phyloP scores from a whole-genome alignment of 106 monocot species.

The Acorus gramineus region DNA sequence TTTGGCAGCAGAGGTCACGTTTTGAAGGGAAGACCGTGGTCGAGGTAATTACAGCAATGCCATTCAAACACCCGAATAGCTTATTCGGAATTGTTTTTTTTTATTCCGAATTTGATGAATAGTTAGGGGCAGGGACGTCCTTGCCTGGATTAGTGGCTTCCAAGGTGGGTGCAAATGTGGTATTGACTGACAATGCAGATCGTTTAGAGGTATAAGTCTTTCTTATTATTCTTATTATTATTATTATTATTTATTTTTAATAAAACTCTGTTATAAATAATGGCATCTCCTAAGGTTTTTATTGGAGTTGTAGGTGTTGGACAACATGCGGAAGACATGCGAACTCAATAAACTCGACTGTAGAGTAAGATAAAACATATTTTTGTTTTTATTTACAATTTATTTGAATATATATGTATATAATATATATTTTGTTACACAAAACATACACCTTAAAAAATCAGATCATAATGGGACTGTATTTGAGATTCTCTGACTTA shows the following conservation, averaged over 20 bases:
- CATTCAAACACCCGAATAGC: no score
- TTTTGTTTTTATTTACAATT: neutral
- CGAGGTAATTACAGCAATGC: slow-evolving; percentile 37
- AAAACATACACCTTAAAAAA: no score
- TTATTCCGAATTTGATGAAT: slow-evolving; percentile 1
- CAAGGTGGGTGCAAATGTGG: slow-evolving; percentile 75
- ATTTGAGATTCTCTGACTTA: no score
- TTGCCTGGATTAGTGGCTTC: slow-evolving; percentile 91
- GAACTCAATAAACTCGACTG: slow-evolving; percentile 62
- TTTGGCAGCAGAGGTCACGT: slow-evolving; percentile 70
- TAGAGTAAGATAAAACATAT: slow-evolving; percentile 21
- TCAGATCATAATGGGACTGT: no score
- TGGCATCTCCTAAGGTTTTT: neutral
- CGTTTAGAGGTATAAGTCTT: slow-evolving; percentile 23
- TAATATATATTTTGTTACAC: no score
- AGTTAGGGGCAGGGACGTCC: slow-evolving; percentile 94
- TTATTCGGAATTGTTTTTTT: neutral
- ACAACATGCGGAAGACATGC: slow-evolving; percentile 76
- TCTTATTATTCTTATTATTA: no score
- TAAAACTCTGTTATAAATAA: no score
- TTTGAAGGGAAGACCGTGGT: slow-evolving; percentile 40
- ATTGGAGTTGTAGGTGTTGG: slow-evolving; percentile 46
- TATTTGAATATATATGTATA: no score
- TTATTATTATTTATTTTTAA: no score
- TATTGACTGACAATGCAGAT: slow-evolving; percentile 56